Evolutionary conservation across 208 protist species (phyloP).

Genomic region (Crithidia bombi): DNA sequence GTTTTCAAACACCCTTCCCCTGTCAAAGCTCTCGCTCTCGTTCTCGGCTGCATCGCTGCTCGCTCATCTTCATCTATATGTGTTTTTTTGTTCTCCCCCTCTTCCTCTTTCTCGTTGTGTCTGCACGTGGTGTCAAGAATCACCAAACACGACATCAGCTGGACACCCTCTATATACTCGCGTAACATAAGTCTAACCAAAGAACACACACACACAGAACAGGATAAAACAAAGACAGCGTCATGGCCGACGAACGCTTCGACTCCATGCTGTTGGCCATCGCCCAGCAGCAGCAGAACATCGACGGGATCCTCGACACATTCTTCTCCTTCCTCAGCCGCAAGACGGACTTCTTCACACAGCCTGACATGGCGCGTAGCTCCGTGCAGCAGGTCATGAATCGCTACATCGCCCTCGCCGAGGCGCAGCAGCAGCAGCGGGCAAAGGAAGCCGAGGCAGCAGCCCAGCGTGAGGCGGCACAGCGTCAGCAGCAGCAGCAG

Average conservation of each 20-base stretch:
- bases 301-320: slow-evolving; percentile 90
- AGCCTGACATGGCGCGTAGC: slow-evolving; percentile 65
- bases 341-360: slow-evolving; percentile 95
- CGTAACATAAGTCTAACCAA: background rate
- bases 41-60: no score
- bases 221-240: background rate
- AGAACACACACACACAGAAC: background rate
- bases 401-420: slow-evolving; percentile 58
- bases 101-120: no score
- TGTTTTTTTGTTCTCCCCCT: no score
- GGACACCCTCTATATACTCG: no score
- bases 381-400: slow-evolving; percentile 61
- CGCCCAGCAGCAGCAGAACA: slow-evolving; percentile 90
- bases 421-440: slow-evolving; percentile 45
- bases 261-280: slow-evolving; percentile 91
- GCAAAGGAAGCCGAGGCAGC: slow-evolving; percentile 29
- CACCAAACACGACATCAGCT: no score
- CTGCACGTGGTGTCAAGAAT: no score
- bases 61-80: no score
- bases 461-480: slow-evolving; percentile 6
- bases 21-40: no score
- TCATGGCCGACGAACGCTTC: slow-evolving; percentile 67
- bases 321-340: slow-evolving; percentile 93
- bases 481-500: slow-evolving; percentile 22
- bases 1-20: no score